These are phyloP conservation scores for Aureobasidium sp. DNA, from an alignment of 2,329 filamentous ascomycete genomes.

Conservation along the genomic window DNA sequence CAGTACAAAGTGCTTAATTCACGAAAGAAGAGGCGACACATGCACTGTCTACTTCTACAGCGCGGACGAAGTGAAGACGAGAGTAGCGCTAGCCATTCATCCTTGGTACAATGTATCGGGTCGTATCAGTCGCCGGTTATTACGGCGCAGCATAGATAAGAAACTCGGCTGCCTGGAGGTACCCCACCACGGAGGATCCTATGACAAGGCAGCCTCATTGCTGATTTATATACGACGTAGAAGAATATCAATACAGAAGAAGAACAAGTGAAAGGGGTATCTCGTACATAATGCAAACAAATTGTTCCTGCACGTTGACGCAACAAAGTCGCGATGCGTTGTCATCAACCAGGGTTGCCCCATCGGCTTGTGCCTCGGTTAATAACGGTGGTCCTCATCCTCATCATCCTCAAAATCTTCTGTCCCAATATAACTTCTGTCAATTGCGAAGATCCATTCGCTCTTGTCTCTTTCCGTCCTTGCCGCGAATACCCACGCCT, in stretches of 20 bases:
- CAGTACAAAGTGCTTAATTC: not conserved
- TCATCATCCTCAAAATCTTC: not conserved
- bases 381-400: not conserved
- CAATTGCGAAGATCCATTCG: conserved; percentile 93
- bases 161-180: not conserved
- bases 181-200: not conserved
- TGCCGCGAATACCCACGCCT: conserved; percentile 90
- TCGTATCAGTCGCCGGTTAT: not conserved
- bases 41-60: too few relatives aligned
- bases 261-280: not conserved
- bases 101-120: too few relatives aligned
- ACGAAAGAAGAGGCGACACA: not conserved
- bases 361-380: not conserved
- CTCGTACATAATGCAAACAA: not conserved
- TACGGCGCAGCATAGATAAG: not conserved
- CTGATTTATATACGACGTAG: not conserved
- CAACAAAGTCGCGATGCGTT: not conserved
- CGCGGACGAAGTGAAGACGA: too few relatives aligned
- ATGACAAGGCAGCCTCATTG: not conserved
- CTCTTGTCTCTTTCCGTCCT: conserved; percentile 85
- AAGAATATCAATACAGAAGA: not conserved
- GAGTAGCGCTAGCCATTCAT: not conserved
- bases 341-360: not conserved
- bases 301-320: not conserved
- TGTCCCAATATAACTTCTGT: conserved; percentile 60